Base-by-base conservation (phyloP, 371 early-diverging fungal species). In the Choanephora cucurbitarum region DNA sequence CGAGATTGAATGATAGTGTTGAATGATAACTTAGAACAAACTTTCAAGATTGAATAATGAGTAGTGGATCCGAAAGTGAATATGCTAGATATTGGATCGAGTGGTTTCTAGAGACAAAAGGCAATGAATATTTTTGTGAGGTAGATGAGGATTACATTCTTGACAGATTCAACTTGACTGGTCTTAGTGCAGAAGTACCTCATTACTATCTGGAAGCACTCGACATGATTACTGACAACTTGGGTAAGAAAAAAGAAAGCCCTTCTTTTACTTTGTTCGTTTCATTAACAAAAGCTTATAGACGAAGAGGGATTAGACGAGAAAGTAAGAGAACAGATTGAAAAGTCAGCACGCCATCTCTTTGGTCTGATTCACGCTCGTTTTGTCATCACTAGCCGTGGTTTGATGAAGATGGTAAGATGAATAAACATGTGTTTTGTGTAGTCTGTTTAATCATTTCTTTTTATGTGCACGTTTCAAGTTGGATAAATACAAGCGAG, bases 101-200 rank as follows among this genome's bases (percentile, higher is more conserved):
- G 67, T 88, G 89, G 89, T 92, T 91, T 60, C 73, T 87, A 60
- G 78, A 78, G 31, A 78, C 77, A 18, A 87, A 88, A 58, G 97
- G 95, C 60, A 94, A 96, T 64, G 96, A 96, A 66, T 94, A 90
- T 62, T 96, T 93, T 70, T 88, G 94, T 70, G 94, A 95, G 57
- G 91, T 98, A 14, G 96, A 97, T 51, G 95, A 95, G 52, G 97
- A 96, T 14, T 98, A 91, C 65, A 91, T 97, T 49, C 73, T 92
- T 62, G 98, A 98, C 77, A 82, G 95, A 44, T 98, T 98, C 83
- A 98, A 98, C 65, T 79, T 98, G 66, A 94, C 95, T 15, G 96
- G 96, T n/a, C 80, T 98, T 33, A 83, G 79, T 60, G 66, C 79
- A 14, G 86, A 90, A 56, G 93, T 98, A 10, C 83, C 75, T 43